These are phyloP conservation scores for Didymella lethalis DNA, from an alignment of 2,329 filamentous ascomycete species.

Conservation along the genomic window DNA sequence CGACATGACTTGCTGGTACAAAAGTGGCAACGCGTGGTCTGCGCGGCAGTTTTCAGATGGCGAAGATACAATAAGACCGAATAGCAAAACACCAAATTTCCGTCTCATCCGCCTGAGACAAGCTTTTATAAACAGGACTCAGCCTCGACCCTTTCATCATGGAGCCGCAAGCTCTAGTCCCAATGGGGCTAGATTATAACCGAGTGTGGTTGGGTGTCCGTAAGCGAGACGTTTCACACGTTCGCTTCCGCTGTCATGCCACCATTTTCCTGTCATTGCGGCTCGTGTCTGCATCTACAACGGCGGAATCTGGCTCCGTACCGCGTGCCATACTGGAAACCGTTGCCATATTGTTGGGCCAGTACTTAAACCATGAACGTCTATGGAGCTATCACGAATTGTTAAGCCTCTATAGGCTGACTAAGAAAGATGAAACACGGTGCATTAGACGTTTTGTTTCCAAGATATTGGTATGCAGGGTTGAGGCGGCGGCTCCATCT, in stretches of 20 bases:
- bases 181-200: background rate
- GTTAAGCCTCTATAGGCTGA: slow-evolving; percentile 25
- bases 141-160: slow-evolving; percentile 26
- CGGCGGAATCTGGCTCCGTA: slow-evolving; percentile 8
- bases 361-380: slow-evolving; percentile 26
- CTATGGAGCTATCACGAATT: slow-evolving; percentile 29
- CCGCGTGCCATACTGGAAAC: slow-evolving; percentile 14
- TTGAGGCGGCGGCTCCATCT: slow-evolving; percentile 20
- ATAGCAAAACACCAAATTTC: slow-evolving; percentile 21
- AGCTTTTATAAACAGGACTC: slow-evolving; percentile 27
- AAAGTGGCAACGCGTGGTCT: background rate
- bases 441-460: slow-evolving; percentile 32
- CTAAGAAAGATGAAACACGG: slow-evolving; percentile 19
- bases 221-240: slow-evolving; percentile 30
- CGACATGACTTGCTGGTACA: background rate
- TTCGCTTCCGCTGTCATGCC: slow-evolving; percentile 28
- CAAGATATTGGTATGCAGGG: slow-evolving; percentile 27
- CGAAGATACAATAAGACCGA: slow-evolving; percentile 1
- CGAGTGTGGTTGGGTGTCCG: slow-evolving; percentile 17
- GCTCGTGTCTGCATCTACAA: slow-evolving; percentile 20
- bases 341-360: slow-evolving; percentile 28
- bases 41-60: background rate
- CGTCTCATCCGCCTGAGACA: slow-evolving; percentile 28
- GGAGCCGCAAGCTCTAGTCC: slow-evolving; percentile 10
- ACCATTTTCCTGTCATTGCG: slow-evolving; percentile 21